Conservation (phyloP, 2,329 filamentous ascomycete genomes). For the Blastomyces percursus region DNA sequence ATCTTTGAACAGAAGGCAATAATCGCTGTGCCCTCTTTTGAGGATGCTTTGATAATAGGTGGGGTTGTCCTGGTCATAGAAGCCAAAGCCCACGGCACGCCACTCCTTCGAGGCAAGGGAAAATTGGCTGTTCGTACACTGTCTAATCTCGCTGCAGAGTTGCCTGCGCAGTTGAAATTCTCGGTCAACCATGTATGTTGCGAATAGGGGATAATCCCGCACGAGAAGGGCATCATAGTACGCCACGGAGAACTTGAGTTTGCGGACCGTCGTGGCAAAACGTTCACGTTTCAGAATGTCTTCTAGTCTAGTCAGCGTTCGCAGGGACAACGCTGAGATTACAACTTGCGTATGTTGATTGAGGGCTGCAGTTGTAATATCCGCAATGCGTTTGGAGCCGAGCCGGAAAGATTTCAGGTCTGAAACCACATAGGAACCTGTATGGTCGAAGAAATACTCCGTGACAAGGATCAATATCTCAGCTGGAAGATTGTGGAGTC, state of each 20-base stretch:
- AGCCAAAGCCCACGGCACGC: not conserved
- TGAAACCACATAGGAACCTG: not conserved
- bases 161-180: not conserved
- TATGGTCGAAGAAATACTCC: not conserved
- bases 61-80: not conserved
- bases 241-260: not conserved
- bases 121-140: not conserved
- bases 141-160: not conserved
- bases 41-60: not conserved
- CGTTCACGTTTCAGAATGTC: not conserved
- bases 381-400: not conserved
- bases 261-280: not conserved
- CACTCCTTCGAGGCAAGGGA: not conserved
- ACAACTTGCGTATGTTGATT: not conserved
- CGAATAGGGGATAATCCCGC: not conserved
- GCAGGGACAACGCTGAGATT: not conserved
- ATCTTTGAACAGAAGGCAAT: not conserved
- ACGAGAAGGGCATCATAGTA: not conserved
- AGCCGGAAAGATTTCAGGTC: not conserved
- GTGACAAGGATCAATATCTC: not conserved
- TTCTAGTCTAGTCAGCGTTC: not conserved
- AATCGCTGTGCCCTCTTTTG: not conserved
- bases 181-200: not conserved
- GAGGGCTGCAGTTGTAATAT: not conserved
- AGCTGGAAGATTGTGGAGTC: not conserved